Percentiles rank a stretch among this genome's conserved stretches.
These are phyloP conservation scores for Lotmaria passim DNA, from an alignment of 208 protist species.

Conservation along the genomic window DNA sequence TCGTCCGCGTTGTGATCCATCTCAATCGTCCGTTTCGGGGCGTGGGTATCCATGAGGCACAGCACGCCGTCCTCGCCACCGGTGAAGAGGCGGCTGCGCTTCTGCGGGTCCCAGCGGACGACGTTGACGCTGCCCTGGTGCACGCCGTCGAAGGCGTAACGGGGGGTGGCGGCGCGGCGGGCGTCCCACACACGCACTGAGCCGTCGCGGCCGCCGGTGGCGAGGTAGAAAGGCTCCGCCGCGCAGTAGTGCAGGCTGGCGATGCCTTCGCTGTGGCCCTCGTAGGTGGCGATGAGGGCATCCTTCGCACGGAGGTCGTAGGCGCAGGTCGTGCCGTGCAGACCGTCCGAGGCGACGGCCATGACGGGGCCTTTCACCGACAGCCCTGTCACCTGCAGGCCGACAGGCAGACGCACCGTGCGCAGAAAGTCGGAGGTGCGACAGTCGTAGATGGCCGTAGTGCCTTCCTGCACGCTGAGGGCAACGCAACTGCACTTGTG, in stretches of 20 bases:
- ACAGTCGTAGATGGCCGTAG: slow-evolving; percentile 76
- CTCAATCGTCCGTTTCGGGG: slow-evolving; percentile 34
- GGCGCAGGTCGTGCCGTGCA: slow-evolving; percentile 45
- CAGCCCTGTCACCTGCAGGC: slow-evolving; percentile 55
- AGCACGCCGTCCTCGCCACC: slow-evolving; percentile 77
- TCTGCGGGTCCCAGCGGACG: slow-evolving; percentile 72
- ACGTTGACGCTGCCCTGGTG: slow-evolving; percentile 64
- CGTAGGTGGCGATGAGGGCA: slow-evolving; percentile 64
- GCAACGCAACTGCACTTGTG: slow-evolving; percentile 81
- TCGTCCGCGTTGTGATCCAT: slow-evolving; percentile 26
- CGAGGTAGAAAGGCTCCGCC: slow-evolving; percentile 83
- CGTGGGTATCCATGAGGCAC: slow-evolving; percentile 78
- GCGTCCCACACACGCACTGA: slow-evolving; percentile 79
- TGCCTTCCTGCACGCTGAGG: slow-evolving; percentile 60
- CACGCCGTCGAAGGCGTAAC: slow-evolving; percentile 72
- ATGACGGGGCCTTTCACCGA: slow-evolving; percentile 77
- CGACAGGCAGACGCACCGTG: slow-evolving; percentile 49
- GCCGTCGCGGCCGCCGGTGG: slow-evolving; percentile 64
- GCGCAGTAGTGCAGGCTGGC: slow-evolving; percentile 73
- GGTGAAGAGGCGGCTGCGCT: slow-evolving; percentile 76
- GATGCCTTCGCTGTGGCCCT: slow-evolving; percentile 56
- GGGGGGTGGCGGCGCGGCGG: slow-evolving; percentile 50
- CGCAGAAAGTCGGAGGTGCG: slow-evolving; percentile 65
- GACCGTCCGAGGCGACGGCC: slow-evolving; percentile 55
- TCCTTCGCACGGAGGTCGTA: slow-evolving; percentile 82